Evolutionary conservation across 2,329 filamentous ascomycete genomes (phyloP).

Genomic region (Colletotrichum orchidophilum): DNA sequence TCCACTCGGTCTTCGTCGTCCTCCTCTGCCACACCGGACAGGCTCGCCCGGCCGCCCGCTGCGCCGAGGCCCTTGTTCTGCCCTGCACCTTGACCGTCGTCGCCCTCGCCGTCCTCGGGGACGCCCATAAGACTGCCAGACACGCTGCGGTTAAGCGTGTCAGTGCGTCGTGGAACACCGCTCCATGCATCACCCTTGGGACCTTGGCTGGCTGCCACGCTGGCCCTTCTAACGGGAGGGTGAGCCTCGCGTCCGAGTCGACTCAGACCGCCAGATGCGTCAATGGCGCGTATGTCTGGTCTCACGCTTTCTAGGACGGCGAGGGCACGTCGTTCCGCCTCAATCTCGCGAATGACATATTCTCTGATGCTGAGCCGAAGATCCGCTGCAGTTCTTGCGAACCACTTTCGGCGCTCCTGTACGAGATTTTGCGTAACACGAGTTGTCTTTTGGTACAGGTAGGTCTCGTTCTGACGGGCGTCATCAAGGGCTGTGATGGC

Average conservation of each 20-base stretch:
- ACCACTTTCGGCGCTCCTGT: slow-evolving; percentile 91
- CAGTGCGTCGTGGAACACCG: slow-evolving; percentile 84
- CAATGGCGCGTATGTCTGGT: slow-evolving; percentile 92
- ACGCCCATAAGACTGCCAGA: slow-evolving; percentile 75
- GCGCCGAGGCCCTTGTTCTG: slow-evolving; percentile 48
- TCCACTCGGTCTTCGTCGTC: slow-evolving; percentile 95
- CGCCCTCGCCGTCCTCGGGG: slow-evolving; percentile 67
- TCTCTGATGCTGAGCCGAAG: slow-evolving; percentile 86
- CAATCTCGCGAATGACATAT: slow-evolving; percentile 93
- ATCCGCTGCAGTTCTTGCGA: slow-evolving; percentile 85
- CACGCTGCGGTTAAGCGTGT: slow-evolving; percentile 80
- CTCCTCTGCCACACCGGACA: slow-evolving; percentile 75
- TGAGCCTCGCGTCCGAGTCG: slow-evolving; percentile 90
- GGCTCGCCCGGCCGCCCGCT: slow-evolving; percentile 55
- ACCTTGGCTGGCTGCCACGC: slow-evolving; percentile 87
- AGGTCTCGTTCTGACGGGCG: slow-evolving; percentile 81
- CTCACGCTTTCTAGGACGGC: slow-evolving; percentile 93
- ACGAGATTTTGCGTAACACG: slow-evolving; percentile 90
- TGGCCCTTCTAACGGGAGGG: slow-evolving; percentile 77
- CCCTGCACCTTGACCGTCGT: slow-evolving; percentile 47
- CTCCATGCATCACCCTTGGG: slow-evolving; percentile 99
- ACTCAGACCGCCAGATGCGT: slow-evolving; percentile 88
- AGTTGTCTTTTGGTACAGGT: slow-evolving; percentile 85
- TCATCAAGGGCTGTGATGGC: slow-evolving; percentile 93
- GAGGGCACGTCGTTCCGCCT: slow-evolving; percentile 90